Evolutionary conservation across 176 grass and related monocot genomes (phyloP).

Genomic region (Carex parvula): DNA sequence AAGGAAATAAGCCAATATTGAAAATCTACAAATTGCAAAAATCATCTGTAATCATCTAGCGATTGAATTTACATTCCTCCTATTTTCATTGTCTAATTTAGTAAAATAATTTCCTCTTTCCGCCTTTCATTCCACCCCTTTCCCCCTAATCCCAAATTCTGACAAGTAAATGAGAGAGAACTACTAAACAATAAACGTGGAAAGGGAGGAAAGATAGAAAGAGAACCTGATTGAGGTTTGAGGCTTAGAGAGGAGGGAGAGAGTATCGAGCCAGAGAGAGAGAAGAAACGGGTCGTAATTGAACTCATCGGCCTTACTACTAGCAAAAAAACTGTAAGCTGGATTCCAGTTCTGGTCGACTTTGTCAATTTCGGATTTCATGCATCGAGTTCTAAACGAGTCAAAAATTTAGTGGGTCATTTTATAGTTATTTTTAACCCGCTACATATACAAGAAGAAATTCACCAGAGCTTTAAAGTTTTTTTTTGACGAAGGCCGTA

Average conservation of each 20-base stretch:
- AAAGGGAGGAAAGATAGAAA: background rate
- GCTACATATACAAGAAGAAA: background rate
- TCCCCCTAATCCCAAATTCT: background rate
- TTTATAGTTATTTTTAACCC: background rate
- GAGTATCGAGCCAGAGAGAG: background rate
- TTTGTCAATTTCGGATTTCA: background rate
- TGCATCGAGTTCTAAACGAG: background rate
- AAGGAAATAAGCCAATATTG: background rate
- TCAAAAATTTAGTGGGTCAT: background rate
- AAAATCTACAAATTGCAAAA: background rate
- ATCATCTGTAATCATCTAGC: background rate
- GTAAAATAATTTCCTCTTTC: background rate
- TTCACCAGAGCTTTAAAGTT: background rate
- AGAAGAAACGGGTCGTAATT: slow-evolving; percentile 6
- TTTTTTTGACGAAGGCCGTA: no score
- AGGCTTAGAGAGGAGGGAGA: background rate
- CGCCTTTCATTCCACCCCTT: background rate
- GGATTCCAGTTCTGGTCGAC: background rate
- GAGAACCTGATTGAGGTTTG: background rate
- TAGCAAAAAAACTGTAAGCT: background rate
- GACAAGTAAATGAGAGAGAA: background rate
- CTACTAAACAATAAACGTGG: background rate
- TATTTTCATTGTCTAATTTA: background rate
- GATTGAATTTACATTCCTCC: background rate
- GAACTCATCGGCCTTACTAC: background rate